Conservation (phyloP, 2,329 filamentous ascomycete species). For the Colletotrichum higginsianum region DNA sequence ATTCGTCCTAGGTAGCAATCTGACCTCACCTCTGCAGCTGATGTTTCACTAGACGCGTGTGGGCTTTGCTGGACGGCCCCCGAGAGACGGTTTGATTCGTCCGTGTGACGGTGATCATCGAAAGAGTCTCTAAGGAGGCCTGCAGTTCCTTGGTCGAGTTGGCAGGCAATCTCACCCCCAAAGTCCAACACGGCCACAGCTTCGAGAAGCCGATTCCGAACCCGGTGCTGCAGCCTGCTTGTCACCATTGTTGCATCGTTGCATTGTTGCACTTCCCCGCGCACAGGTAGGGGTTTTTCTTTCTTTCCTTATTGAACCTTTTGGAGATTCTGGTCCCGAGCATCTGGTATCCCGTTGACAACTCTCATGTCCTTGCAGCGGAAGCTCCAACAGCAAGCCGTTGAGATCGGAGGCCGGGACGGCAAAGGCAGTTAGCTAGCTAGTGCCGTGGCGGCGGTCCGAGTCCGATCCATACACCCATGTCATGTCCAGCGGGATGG, state of each 20-base stretch:
- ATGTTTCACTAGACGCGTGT: no score
- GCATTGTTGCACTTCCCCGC: not conserved
- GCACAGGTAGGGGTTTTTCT: not conserved
- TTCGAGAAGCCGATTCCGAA: not conserved
- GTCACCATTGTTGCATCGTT: not conserved
- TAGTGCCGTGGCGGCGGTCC: not conserved
- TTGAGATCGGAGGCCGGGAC: not conserved
- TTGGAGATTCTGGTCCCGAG: not conserved
- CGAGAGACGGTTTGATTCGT: slow-evolving; percentile 4
- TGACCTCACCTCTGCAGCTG: not conserved
- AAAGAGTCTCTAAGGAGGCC: not conserved
- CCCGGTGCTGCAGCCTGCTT: no score
- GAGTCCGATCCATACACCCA: not conserved
- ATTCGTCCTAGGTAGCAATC: not conserved
- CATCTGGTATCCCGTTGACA: not conserved
- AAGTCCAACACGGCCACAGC: not conserved
- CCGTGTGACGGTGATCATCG: not conserved
- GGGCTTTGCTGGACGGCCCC: not conserved
- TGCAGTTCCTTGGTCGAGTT: not conserved
- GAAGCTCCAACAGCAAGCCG: not conserved
- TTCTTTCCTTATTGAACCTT: no score
- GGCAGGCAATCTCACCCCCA: not conserved
- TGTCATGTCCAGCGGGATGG: not conserved
- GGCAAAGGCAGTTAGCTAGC: no score
- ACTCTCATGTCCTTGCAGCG: not conserved